Percentiles rank a stretch among this genome's conserved stretches.
Evolutionary conservation across 371 early-diverging fungal species (phyloP).

Genomic region (Umbelopsis sp.): DNA sequence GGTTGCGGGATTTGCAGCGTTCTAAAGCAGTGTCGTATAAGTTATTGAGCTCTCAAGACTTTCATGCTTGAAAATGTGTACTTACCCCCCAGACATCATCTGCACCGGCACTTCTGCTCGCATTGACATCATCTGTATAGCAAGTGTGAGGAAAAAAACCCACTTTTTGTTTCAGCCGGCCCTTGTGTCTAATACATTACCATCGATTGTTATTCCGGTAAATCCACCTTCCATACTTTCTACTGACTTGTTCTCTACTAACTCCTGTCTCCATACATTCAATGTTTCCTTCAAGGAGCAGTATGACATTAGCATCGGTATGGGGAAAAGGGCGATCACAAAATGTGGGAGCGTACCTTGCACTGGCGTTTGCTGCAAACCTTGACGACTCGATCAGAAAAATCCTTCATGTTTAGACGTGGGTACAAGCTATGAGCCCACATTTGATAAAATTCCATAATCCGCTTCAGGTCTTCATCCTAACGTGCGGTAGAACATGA

Average conservation of each 20-base stretch:
- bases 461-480: slow-evolving; percentile 44
- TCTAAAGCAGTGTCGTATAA: neutral
- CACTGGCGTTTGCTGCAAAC: slow-evolving; percentile 35
- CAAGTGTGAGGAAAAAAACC: neutral
- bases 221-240: slow-evolving; percentile 19
- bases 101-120: neutral
- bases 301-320: neutral
- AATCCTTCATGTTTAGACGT: slow-evolving; percentile 43
- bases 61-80: neutral
- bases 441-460: slow-evolving; percentile 57
- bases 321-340: neutral
- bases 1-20: neutral
- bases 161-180: neutral
- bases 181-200: neutral
- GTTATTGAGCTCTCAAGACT: neutral
- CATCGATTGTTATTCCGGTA: slow-evolving; percentile 23
- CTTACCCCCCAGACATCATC: neutral
- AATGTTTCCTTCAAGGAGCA: neutral
- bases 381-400: slow-evolving; percentile 43
- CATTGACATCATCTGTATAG: neutral
- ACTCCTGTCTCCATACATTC: slow-evolving; percentile 12
- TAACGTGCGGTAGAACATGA: neutral
- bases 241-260: neutral
- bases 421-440: slow-evolving; percentile 64
- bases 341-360: slow-evolving; percentile 24